Percentiles rank a stretch among this genome's conserved stretches.
Conservation (phyloP, 805 yeast genomes). For the Pichia gijzeniarum region DNA sequence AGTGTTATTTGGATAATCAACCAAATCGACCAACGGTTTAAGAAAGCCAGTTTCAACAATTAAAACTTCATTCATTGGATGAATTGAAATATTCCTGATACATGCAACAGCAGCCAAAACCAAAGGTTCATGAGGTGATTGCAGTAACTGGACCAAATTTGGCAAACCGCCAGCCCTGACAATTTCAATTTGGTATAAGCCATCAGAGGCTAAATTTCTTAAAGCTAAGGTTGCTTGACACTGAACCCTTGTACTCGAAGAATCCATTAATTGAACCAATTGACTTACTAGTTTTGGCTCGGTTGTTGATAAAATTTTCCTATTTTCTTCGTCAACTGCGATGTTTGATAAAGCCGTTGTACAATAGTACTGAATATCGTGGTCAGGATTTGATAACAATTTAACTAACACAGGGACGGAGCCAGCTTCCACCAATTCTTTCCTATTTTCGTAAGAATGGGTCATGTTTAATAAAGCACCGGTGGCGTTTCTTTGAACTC, state of each 20-base stretch:
- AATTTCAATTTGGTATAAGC: slow-evolving; percentile 90
- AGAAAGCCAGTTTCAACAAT: slow-evolving; percentile 96
- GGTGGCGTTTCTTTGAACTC: slow-evolving; percentile 98
- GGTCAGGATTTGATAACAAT: slow-evolving; percentile 75
- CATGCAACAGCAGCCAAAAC: slow-evolving; percentile 97
- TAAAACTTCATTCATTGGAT: slow-evolving; percentile 90
- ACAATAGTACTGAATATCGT: slow-evolving; percentile 97
- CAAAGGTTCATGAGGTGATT: slow-evolving; percentile 84
- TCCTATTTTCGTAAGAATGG: slow-evolving; percentile 92
- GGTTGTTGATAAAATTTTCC: slow-evolving; percentile 81
- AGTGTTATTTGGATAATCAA: slow-evolving; percentile 81
- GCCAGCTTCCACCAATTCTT: slow-evolving; percentile 94
- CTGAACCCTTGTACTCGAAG: slow-evolving; percentile 89
- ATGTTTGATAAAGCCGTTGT: slow-evolving; percentile 95
- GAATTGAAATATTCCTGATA: slow-evolving; percentile 93
- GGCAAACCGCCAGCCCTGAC: slow-evolving; percentile 95
- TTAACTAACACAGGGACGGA: slow-evolving; percentile 96
- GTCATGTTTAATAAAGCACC: slow-evolving; percentile 98
- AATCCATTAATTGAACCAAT: slow-evolving; percentile 86
- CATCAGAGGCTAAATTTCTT: slow-evolving; percentile 93
- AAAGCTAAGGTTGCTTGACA: slow-evolving; percentile 97
- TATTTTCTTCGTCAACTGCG: slow-evolving; percentile 91
- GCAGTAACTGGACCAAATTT: slow-evolving; percentile 81
- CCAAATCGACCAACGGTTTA: slow-evolving; percentile 78
- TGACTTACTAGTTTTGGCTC: slow-evolving; percentile 89